Percentiles rank a stretch among this genome's conserved stretches.
Conservation (phyloP, 2,329 filamentous ascomycete species). For the Blumeriella jaapii region DNA sequence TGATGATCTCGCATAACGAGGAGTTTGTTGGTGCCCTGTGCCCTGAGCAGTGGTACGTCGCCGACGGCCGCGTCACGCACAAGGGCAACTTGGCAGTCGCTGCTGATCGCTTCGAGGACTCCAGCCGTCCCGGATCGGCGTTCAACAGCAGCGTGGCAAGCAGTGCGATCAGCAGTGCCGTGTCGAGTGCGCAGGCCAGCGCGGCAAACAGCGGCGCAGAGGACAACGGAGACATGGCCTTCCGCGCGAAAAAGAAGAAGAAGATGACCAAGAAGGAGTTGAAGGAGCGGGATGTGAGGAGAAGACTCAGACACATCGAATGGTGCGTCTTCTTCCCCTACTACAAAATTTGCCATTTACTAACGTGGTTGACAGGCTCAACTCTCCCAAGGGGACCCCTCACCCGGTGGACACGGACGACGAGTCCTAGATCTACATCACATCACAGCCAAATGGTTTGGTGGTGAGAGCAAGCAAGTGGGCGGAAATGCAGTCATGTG, state of each 20-base stretch:
- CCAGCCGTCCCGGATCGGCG: slow-evolving; percentile 50
- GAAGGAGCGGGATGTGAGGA: slow-evolving; percentile 84
- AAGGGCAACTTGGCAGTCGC: slow-evolving; percentile 65
- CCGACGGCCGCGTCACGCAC: slow-evolving; percentile 75
- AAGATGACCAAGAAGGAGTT: slow-evolving; percentile 96
- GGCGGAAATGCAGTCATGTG: too few species aligned
- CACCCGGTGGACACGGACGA: slow-evolving; percentile 26
- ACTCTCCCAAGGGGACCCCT: slow-evolving; percentile 27
- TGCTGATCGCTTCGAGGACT: slow-evolving; percentile 81
- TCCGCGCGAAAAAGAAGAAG: slow-evolving; percentile 87
- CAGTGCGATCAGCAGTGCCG: slow-evolving; percentile 42
- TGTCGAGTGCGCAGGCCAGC: slow-evolving; percentile 43
- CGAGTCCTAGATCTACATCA: too few species aligned
- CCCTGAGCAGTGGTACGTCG: slow-evolving; percentile 92
- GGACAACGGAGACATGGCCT: slow-evolving; percentile 74
- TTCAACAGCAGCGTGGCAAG: slow-evolving; percentile 48
- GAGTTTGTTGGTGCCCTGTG: slow-evolving; percentile 95
- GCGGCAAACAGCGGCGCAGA: slow-evolving; percentile 75
- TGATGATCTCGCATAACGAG: slow-evolving; percentile 99
- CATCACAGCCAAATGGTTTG: too few species aligned
- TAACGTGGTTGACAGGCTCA: slow-evolving; percentile 20
- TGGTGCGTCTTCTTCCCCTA: slow-evolving; percentile 35
- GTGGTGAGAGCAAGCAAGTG: too few species aligned
- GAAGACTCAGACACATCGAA: slow-evolving; percentile 74
- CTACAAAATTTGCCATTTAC: slow-evolving; percentile 35